A percentile compares a stretch with the other conserved stretches of the same genome.
These are phyloP conservation scores for Lentinula novae-zelandiae DNA, from an alignment of 1,284 basidiomycete species.

Conservation along the genomic window DNA sequence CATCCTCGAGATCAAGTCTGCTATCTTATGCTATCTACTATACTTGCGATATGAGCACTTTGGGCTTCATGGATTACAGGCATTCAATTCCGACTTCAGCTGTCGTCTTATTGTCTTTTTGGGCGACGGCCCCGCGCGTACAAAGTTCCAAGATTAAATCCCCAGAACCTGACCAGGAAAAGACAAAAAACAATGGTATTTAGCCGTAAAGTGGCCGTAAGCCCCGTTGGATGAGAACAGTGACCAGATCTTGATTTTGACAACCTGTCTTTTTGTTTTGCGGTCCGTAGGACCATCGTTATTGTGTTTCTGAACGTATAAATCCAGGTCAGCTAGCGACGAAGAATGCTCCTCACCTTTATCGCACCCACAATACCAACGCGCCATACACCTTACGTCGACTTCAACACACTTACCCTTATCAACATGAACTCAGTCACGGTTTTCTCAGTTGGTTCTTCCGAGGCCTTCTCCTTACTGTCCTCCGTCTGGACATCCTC, in stretches of 20 bases:
- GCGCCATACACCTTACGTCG: background rate
- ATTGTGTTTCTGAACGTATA: background rate
- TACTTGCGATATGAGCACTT: no score
- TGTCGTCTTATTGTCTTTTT: constrained; percentile 1
- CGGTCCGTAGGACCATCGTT: background rate
- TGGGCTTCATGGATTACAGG: background rate
- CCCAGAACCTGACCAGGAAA: background rate
- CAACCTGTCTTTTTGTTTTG: background rate
- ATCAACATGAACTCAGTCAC: background rate
- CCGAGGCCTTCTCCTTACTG: constrained; percentile 1
- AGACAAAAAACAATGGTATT: background rate
- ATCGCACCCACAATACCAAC: background rate
- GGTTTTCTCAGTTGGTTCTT: constrained; percentile 3
- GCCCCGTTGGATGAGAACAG: background rate
- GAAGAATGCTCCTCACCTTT: background rate
- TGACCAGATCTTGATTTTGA: background rate
- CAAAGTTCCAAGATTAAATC: background rate
- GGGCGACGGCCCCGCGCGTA: background rate
- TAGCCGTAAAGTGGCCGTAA: background rate
- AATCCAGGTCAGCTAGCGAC: background rate
- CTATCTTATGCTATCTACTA: no score
- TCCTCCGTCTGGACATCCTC: constrained; percentile 1
- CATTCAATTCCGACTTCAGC: background rate
- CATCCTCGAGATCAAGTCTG: no score
- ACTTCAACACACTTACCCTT: background rate